Base-by-base conservation (phyloP, 192 early-diverging fungal species). In the Coemansia sp. region DNA sequence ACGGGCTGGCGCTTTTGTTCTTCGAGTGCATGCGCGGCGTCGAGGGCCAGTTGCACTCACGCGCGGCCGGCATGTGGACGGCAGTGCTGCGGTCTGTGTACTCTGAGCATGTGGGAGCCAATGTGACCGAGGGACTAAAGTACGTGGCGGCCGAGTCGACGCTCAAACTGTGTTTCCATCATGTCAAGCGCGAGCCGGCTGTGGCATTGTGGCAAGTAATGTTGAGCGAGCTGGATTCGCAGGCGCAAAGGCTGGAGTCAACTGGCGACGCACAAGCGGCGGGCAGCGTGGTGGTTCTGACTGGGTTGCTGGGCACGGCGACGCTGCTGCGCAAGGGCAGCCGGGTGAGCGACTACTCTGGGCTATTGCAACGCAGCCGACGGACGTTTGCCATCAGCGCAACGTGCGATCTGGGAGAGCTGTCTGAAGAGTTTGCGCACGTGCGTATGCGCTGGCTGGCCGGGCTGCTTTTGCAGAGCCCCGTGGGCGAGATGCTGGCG, bases 1-100 rank as follows among this genome's bases (percentile, higher is more conserved):
- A 96, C 40, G 93, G 93, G 22, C 59, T 95, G 47, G 81, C 87
- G 2, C 80, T 93, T 58, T 53, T 98, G 45, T 87, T 90, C 51
- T 91, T 89, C 64, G 93, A 98, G 60, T 82, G 85, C 25, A 81
- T 93, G 63, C 91, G 94, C 63, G 76, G 78, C 60, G 85, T 86
- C 53, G 71, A 82, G 0, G 51, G 74, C 15, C 69, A 68, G 43
- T 45, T 89, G 42, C 83, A 88, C 65, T 89, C 86, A 6, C 67
- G 79, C 14, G 71, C 83, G 0, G 40, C 65, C 0, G 56, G 63
- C 2, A 73, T 85, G 22, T 49, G 86, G 23, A 42, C 37, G 2
- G 68, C 68, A 12, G 38, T 82, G 49, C 37, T 81, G 54, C 61
- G 46, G 19, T 63, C 66, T 49, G 52, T 73, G 1, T 64, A 62